Evolutionary conservation across 2,329 filamentous ascomycete species (phyloP).

Genomic region (Alternaria arborescens): DNA sequence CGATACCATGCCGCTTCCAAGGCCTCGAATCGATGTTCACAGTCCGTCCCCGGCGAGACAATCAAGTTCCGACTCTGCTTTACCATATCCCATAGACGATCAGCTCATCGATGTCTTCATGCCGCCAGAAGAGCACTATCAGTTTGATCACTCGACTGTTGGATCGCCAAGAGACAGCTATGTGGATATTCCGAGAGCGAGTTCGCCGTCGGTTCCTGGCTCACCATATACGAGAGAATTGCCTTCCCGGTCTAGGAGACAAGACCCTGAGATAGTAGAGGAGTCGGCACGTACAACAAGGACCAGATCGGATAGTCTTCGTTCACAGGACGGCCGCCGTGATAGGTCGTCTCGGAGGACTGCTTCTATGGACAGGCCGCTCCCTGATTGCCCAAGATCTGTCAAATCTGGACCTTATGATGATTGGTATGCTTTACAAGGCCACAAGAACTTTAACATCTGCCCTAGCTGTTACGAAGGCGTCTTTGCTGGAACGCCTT

Average conservation of each 20-base stretch:
- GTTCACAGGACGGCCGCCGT: constrained; percentile 39
- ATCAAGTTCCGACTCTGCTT: constrained; percentile 28
- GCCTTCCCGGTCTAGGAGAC: constrained; percentile 22
- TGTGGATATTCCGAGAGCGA: constrained; percentile 33
- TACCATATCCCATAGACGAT: constrained; percentile 59
- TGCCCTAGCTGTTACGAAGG: constrained; percentile 81
- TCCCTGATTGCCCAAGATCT: constrained; percentile 72
- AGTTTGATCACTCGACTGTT: constrained; percentile 45
- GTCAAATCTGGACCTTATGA: constrained; percentile 68
- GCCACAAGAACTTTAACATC: constrained; percentile 76
- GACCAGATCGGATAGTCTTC: constrained; percentile 37
- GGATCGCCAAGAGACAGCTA: constrained; percentile 32
- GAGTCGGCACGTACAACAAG: constrained; percentile 32
- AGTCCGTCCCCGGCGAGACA: constrained; percentile 44
- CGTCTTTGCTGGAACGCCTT: constrained; percentile 74
- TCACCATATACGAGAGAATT: constrained; percentile 35
- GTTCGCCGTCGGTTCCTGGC: constrained; percentile 28
- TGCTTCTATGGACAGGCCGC: constrained; percentile 29
- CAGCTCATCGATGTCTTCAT: constrained; percentile 48
- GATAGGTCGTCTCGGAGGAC: constrained; percentile 23
- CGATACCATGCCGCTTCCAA: constrained; percentile 41
- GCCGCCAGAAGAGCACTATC: constrained; percentile 55
- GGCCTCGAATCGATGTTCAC: constrained; percentile 45
- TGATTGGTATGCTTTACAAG: constrained; percentile 83
- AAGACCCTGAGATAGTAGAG: constrained; percentile 22